Evolutionary conservation across 306 rosid genomes (phyloP), one percentile per base, ranked within the genome.

Genomic region (Castanea mollissima): DNA sequence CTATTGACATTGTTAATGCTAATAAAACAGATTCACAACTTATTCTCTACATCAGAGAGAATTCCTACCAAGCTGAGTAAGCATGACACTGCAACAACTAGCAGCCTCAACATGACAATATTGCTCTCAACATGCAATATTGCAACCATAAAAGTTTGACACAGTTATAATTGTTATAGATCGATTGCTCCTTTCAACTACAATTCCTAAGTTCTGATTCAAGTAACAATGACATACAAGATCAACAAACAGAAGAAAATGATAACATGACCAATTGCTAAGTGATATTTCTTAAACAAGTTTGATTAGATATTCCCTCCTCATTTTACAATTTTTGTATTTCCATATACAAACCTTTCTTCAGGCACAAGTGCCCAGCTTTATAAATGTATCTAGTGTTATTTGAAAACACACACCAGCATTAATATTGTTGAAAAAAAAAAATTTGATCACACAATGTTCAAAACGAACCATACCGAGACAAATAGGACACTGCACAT

Each of bases 401-500:
- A 27, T 32, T 19, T 31, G 44, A 35, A 31, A 64, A 64, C 19
- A 64, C 46, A 64, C 44, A 31, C 21, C 70, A 29, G 32, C 10
- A 29, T 64, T 31, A 20, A 20, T 23, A 29, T 59, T 1, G 20
- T 64, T 5, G 16, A 32, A 64, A 16, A 27, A 16, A 14, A 27
- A 27, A 12, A n/a, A n/a, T n/a, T 31, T 31, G 16, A 16, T 32
- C 34, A 15, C 16, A 20, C 27, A 11, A 85, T 71, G 82, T 80
- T 78, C 6, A 82, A 78, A 59, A 20, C 75, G 46, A 80, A 86
- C 82, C 76, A 79, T 87, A 94, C 98, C 98, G 16, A 94, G 98
- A 85, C 98, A 94, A 86, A 94, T 94, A 71, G 98, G 98, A 83
- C 98, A 94, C 76, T 94, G 97, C 63, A 94, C 96, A 83, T 94